These are phyloP conservation scores for Chlorella sp. DNA, from an alignment of 139 green algal species.

Conservation along the genomic window DNA sequence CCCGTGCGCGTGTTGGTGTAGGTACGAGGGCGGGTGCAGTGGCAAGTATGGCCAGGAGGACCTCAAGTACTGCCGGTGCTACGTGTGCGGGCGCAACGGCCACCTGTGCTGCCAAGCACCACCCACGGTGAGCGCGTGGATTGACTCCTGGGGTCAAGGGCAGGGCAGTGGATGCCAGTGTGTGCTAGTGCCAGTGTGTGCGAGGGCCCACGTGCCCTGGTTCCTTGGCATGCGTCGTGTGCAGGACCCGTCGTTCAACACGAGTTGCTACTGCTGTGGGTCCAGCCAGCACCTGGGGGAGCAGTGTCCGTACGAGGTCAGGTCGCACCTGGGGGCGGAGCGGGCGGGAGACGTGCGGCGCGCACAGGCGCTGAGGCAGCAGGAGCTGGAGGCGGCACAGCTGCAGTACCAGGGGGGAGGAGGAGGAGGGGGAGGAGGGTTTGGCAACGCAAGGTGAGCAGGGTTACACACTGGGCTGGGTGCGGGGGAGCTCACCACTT, in stretches of 20 bases:
- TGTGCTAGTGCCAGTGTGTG: background rate
- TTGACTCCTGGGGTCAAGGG: background rate
- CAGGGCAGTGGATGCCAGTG: background rate
- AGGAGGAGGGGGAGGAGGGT: background rate
- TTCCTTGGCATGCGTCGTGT: background rate
- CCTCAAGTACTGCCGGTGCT: constrained; percentile 53
- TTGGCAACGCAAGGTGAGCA: background rate
- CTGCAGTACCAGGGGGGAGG: too few relatives aligned
- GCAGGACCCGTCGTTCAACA: background rate
- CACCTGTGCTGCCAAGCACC: constrained; percentile 54
- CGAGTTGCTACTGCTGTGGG: constrained; percentile 16
- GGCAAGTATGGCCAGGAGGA: constrained; percentile 42
- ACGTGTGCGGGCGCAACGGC: constrained; percentile 51
- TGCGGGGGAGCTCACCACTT: too few relatives aligned
- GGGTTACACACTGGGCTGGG: too few relatives aligned
- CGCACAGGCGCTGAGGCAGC: background rate
- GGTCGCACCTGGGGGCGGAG: constrained; percentile 37
- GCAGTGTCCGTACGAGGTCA: constrained; percentile 26
- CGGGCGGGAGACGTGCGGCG: constrained; percentile 20
- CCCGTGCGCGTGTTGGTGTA: background rate
- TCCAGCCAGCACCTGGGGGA: constrained; percentile 26
- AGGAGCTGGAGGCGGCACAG: background rate
- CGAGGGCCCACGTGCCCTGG: background rate
- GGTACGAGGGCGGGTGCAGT: constrained; percentile 56
- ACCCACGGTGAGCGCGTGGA: constrained; percentile 20